Percentiles rank a stretch among this genome's conserved stretches.
Evolutionary conservation across 257 asterid genomes (phyloP).

Genomic region (Forsythia suspensa): DNA sequence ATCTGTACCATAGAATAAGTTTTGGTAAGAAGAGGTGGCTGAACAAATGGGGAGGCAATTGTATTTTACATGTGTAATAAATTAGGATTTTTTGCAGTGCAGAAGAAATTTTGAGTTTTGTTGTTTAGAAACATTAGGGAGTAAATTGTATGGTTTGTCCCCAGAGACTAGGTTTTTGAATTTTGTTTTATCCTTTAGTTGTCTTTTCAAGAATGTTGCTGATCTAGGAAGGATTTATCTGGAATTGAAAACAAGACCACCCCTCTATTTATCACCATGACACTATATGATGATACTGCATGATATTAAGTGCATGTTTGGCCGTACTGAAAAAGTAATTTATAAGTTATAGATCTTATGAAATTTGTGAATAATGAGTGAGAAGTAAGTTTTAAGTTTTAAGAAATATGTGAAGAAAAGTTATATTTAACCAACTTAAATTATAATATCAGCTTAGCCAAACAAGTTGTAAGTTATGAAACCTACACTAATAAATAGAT

Average conservation of each 20-base stretch:
- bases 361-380: too few species aligned
- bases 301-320: too few species aligned
- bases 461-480: too few species aligned
- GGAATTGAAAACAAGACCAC: neutral
- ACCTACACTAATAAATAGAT: too few species aligned
- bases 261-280: neutral
- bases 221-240: neutral
- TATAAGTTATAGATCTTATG: too few species aligned
- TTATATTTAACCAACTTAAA: too few species aligned
- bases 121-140: constrained; percentile 26
- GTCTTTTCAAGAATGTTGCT: neutral
- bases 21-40: constrained; percentile 23
- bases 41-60: constrained; percentile 29
- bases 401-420: too few species aligned
- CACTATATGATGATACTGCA: neutral
- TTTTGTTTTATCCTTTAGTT: neutral
- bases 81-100: constrained; percentile 29
- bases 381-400: too few species aligned
- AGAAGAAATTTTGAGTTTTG: constrained; percentile 34
- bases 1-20: constrained; percentile 52
- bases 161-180: neutral
- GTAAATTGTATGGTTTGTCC: constrained; percentile 3
- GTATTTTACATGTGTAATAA: constrained; percentile 40
- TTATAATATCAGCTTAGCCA: too few species aligned
- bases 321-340: too few species aligned